Percentiles rank a stretch among this genome's conserved stretches.
phyloP scores from a whole-genome alignment of 2,329 filamentous ascomycete genomes.

The Trichophyton mentagrophytes region DNA sequence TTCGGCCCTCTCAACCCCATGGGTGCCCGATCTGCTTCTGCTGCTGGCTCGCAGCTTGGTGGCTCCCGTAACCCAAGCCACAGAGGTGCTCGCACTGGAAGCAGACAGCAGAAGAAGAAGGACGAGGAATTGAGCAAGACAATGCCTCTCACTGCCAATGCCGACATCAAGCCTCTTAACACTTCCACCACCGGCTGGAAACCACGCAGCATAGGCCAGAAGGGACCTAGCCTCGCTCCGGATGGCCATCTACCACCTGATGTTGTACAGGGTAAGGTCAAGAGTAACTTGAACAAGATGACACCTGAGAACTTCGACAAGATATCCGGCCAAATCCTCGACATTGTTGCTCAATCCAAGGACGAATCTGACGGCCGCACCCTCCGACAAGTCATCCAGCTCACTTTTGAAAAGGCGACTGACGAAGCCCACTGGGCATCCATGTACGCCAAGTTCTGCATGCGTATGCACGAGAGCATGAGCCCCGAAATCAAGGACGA shows the following conservation, averaged over 20 bases:
- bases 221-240: conserved; percentile 21
- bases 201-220: conserved; percentile 54
- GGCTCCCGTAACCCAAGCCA: conserved; percentile 61
- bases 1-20: conserved; percentile 47
- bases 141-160: conserved; percentile 80
- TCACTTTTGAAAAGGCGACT: conserved; percentile 97
- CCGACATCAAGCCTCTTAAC: conserved; percentile 68
- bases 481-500: conserved; percentile 90
- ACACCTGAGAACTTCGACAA: conserved; percentile 97
- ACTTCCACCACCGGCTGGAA: conserved; percentile 75
- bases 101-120: conserved; percentile 42
- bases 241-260: conserved; percentile 66
- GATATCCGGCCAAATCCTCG: conserved; percentile 83
- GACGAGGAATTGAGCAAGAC: conserved; percentile 61
- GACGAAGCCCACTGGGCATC: conserved; percentile 97
- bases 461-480: conserved; percentile 92
- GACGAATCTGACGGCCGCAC: conserved; percentile 89
- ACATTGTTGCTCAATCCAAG: conserved; percentile 89
- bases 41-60: conserved; percentile 43
- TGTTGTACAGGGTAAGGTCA: conserved; percentile 96
- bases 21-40: conserved; percentile 48
- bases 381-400: conserved; percentile 91
- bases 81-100: conserved; percentile 37
- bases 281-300: conserved; percentile 99
- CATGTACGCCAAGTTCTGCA: conserved; percentile 98